Conservation (phyloP, 2,329 filamentous ascomycete species). For the Pseudomassariella vexata region DNA sequence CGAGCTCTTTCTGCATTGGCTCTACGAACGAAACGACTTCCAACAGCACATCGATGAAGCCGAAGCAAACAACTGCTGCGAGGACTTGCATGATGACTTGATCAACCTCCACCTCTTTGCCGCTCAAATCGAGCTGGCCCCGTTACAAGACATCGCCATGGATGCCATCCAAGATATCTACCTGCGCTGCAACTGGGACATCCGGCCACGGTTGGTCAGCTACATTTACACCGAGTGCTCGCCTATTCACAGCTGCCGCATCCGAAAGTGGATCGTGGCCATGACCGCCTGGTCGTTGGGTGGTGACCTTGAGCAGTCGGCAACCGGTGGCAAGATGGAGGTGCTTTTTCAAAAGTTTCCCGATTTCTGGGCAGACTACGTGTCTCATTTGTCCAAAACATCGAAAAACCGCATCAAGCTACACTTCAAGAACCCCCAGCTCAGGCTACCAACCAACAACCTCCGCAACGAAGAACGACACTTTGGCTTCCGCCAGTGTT, state of each 20-base stretch:
- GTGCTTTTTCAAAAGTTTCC: conserved; percentile 36
- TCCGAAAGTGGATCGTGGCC: conserved; percentile 54
- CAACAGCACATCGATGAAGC: conserved; percentile 20
- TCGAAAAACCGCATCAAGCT: conserved; percentile 41
- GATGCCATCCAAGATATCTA: conserved; percentile 55
- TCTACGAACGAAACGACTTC: conserved; percentile 20
- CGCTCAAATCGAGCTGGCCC: conserved; percentile 40
- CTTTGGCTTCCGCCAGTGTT: conserved; percentile 57
- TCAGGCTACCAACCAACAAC: conserved; percentile 50
- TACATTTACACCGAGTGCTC: conserved; percentile 51
- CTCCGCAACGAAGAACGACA: conserved; percentile 50
- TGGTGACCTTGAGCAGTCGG: conserved; percentile 24
- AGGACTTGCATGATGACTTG: conserved; percentile 48
- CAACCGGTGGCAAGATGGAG: conserved; percentile 30
- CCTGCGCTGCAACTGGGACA: conserved; percentile 53
- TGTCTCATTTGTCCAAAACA: conserved; percentile 47
- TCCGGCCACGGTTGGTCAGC: conserved; percentile 42
- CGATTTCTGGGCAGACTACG: conserved; percentile 45
- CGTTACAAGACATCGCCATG: conserved; percentile 51
- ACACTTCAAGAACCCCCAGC: conserved; percentile 55
- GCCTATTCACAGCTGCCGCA: conserved; percentile 39
- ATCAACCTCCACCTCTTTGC: conserved; percentile 54
- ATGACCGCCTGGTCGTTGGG: conserved; percentile 54
- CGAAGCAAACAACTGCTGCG: conserved; percentile 17
- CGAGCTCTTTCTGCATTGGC: conserved; percentile 26